These are phyloP conservation scores for Petunia secreta DNA, from an alignment of 257 asterid genomes.

Conservation along the genomic window DNA sequence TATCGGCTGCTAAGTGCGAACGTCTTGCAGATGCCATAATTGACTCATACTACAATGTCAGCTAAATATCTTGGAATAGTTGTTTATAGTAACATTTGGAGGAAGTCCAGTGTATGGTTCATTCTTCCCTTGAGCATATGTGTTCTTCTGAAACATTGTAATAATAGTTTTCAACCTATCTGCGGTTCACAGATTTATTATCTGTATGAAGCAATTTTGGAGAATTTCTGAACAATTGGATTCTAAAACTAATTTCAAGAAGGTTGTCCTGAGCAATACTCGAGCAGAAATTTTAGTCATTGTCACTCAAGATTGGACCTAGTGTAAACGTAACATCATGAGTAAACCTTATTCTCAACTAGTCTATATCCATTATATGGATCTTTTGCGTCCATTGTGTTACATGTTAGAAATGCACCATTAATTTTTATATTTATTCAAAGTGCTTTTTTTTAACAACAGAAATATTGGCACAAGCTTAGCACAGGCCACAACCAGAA, in stretches of 20 bases:
- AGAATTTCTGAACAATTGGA: not conserved
- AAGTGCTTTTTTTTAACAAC: no score
- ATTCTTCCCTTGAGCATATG: not conserved
- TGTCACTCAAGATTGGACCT: no score
- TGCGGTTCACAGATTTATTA: not conserved
- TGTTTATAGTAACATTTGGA: conserved; percentile 3
- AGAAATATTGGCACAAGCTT: no score
- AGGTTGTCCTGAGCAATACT: not conserved
- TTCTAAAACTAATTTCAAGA: not conserved
- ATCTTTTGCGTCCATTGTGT: no score
- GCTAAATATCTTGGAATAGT: conserved; percentile 38
- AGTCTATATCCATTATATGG: no score
- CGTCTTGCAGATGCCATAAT: conserved; percentile 95
- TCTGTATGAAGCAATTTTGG: not conserved
- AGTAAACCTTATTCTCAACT: no score
- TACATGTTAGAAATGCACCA: no score
- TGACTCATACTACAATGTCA: conserved; percentile 81
- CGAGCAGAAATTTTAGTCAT: not conserved
- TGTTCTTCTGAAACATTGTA: conserved; percentile 7
- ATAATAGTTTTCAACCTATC: not conserved
- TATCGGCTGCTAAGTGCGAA: conserved; percentile 89
- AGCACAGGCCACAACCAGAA: no score
- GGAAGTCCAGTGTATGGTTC: conserved; percentile 12
- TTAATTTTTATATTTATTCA: no score
- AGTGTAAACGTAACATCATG: no score